Evolutionary conservation across 768 basidiomycete genomes (phyloP).

Genomic region (Boletus insuetus): DNA sequence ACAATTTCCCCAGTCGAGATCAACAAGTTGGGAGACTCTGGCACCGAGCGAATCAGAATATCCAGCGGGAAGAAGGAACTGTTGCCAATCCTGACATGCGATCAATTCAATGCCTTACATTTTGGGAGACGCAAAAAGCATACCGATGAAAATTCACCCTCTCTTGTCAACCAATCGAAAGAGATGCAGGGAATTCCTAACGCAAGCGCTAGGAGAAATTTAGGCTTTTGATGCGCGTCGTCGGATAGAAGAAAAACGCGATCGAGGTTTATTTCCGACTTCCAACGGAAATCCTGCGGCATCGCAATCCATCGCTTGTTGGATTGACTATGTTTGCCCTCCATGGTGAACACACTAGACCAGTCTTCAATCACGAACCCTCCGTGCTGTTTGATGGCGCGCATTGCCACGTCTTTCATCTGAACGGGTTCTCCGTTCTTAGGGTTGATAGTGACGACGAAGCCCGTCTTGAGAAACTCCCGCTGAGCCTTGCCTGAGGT

Average conservation of each 20-base stretch:
- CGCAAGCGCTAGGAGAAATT: conserved; percentile 79
- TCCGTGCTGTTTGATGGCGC: conserved; percentile 46
- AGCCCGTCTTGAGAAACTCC: conserved; percentile 48
- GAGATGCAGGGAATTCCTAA: conserved; percentile 83
- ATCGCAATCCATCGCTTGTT: conserved; percentile 54
- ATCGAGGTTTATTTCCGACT: conserved; percentile 35
- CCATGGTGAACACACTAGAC: conserved; percentile 52
- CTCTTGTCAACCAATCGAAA: conserved; percentile 43
- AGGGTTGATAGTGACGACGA: conserved; percentile 55
- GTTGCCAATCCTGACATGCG: conserved; percentile 53
- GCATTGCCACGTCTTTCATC: conserved; percentile 43
- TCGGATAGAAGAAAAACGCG: conserved; percentile 69
- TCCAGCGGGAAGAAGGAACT: conserved; percentile 57
- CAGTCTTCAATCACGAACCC: conserved; percentile 65
- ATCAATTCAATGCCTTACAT: conserved; percentile 9
- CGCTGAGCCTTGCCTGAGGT: conserved; percentile 36
- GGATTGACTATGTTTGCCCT: conserved; percentile 43
- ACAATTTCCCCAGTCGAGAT: conserved; percentile 48
- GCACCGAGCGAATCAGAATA: conserved; percentile 39
- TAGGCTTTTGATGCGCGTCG: conserved; percentile 65
- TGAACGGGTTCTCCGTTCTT: conserved; percentile 35
- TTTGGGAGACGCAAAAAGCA: background rate
- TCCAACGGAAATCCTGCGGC: conserved; percentile 45
- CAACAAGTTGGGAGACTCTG: conserved; percentile 46
- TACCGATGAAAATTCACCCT: conserved; percentile 34